Conservation (phyloP, 257 asterid species). For the Solanum gracilifrons region DNA sequence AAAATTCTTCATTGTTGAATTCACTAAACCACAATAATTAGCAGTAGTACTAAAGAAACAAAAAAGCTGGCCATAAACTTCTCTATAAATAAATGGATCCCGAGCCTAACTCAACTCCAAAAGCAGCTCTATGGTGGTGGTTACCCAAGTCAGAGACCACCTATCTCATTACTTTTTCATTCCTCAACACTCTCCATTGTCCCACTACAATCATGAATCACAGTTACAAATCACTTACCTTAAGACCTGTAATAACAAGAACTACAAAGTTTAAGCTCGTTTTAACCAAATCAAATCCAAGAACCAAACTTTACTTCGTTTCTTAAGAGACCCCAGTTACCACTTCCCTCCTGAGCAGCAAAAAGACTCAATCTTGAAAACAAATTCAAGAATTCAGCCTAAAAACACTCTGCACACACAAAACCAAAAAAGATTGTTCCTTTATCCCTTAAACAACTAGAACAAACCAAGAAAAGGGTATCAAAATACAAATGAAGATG, state of each 20-base stretch:
- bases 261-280: constrained; percentile 9
- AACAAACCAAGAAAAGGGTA: constrained; percentile 5
- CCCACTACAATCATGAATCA: constrained; percentile 37
- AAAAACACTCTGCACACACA: background rate
- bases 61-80: constrained; percentile 30
- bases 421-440: constrained; percentile 5
- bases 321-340: background rate
- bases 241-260: constrained; percentile 7
- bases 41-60: constrained; percentile 36
- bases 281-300: constrained; percentile 23
- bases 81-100: background rate
- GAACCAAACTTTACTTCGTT: constrained; percentile 10
- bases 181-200: constrained; percentile 24
- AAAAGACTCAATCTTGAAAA: constrained; percentile 20
- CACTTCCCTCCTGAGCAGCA: background rate
- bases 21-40: constrained; percentile 9
- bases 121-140: background rate
- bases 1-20: constrained; percentile 56
- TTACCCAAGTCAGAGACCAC: background rate
- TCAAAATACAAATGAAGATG: background rate
- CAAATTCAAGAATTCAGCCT: background rate
- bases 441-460: constrained; percentile 5
- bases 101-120: background rate
- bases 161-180: background rate
- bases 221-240: constrained; percentile 10